Base-by-base conservation (phyloP, 2,329 filamentous ascomycete species). In the Colletotrichum nymphaeae region DNA sequence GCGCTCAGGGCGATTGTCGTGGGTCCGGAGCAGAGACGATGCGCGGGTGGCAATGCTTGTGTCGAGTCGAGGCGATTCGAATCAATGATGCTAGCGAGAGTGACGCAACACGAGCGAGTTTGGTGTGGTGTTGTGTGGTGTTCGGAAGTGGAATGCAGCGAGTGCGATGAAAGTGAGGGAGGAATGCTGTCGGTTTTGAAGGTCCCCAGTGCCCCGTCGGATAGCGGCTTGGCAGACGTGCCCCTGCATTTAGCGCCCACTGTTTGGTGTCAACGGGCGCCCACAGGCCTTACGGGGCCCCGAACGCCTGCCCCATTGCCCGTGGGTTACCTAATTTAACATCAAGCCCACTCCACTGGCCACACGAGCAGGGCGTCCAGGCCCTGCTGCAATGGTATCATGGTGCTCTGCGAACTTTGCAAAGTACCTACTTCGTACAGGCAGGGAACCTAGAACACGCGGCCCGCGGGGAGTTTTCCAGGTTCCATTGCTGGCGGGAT, bases 161-260 rank as follows among this genome's bases (percentile, higher is more conserved):
- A 46, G 26, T 19, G 8, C 28, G 14, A 35, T 4, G 35, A 32
- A 37, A 22, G 4, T 26, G 60, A 24, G 42, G 32, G 60, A 72
- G 59, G 69, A 72, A 70, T 65, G 67, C 64, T 65, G 53, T 16
- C 69, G 46, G 55, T 70, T 73, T 73, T 65, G 66, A 64, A 70
- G 66, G 66, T 59, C 6, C 52, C 52, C 55, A 24, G 35, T 55
- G 28, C 42, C 19, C 49, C 46, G 49, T 37, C 3, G 16, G 53
- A 26, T 65, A 57, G 70, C 60, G 70, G 59, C 70, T 73, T 73
- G 67, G 67, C 70, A 70, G 55, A 70, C 55, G 60, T 62, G 55
- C 70, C 70, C 68, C 66, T 73, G 70, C 70, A 73, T 62, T 46
- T 63, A 56, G 67, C 52, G 66, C 35, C 60, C 4, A 52, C 62